Evolutionary conservation across 805 yeast genomes (phyloP).

Genomic region (Saccharomycopsis fodiens): DNA sequence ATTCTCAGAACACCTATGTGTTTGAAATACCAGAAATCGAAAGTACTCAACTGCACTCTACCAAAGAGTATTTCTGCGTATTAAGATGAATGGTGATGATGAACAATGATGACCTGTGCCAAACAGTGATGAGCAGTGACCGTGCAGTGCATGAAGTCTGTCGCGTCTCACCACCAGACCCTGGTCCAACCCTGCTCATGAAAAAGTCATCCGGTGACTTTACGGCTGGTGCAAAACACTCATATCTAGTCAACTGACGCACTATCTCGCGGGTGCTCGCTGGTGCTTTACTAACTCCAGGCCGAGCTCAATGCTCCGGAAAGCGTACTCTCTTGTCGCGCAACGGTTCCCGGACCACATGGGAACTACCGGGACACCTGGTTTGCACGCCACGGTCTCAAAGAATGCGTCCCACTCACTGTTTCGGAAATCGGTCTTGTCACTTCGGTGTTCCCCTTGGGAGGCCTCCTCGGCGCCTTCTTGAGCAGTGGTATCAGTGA

Average conservation of each 20-base stretch:
- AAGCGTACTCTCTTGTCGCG: constrained; percentile 51
- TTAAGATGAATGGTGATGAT: no score
- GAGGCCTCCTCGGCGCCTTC: constrained; percentile 73
- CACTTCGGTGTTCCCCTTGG: constrained; percentile 74
- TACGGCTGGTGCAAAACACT: not conserved
- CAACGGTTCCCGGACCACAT: constrained; percentile 23
- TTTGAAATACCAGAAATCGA: no score
- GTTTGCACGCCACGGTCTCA: constrained; percentile 31
- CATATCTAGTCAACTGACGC: not conserved
- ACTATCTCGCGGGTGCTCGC: not conserved
- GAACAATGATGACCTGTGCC: no score
- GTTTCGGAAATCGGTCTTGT: constrained; percentile 59
- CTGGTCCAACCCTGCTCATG: no score
- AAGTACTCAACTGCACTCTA: no score
- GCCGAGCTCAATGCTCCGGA: constrained; percentile 92
- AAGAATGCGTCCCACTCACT: constrained; percentile 47
- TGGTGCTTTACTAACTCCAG: constrained; percentile 15
- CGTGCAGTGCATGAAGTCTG: no score
- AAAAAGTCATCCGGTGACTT: no score
- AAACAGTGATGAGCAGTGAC: no score
- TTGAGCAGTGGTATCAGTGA: constrained; percentile 62
- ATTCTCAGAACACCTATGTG: no score
- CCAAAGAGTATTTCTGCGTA: no score
- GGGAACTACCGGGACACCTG: constrained; percentile 30
- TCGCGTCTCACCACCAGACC: no score